Conservation (phyloP, 768 basidiomycete genomes). For the Boletellus ananiceps region DNA sequence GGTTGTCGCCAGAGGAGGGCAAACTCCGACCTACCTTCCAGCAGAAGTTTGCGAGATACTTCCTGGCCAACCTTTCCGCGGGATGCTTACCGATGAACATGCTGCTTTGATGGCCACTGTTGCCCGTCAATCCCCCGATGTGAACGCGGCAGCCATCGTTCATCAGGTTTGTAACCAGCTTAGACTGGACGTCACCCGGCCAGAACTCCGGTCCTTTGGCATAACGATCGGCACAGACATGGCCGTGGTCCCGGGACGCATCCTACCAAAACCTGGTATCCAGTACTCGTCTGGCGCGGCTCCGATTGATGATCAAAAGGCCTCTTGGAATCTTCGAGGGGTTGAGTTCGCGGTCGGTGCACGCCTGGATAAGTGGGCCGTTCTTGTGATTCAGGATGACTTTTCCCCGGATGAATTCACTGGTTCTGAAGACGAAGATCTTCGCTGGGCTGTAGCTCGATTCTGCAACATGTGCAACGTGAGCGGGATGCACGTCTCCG, state of each 20-base stretch:
- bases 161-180: constrained; percentile 32
- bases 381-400: constrained; percentile 55
- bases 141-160: constrained; percentile 25
- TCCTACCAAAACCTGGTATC: constrained; percentile 37
- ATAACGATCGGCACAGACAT: constrained; percentile 38
- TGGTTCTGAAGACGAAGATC: constrained; percentile 34
- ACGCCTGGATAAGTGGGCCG: constrained; percentile 54
- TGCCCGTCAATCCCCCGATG: constrained; percentile 39
- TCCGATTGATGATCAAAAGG: constrained; percentile 32
- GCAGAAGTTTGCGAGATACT: constrained; percentile 43
- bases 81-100: constrained; percentile 41
- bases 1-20: constrained; percentile 32
- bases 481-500: constrained; percentile 52
- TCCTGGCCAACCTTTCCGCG: constrained; percentile 32
- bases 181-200: constrained; percentile 27
- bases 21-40: constrained; percentile 15
- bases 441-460: constrained; percentile 40
- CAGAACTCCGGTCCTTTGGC: constrained; percentile 35
- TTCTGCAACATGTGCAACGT: constrained; percentile 57
- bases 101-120: constrained; percentile 39
- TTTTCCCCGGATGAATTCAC: constrained; percentile 39
- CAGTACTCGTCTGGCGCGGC: constrained; percentile 31
- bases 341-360: constrained; percentile 54
- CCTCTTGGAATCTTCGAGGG: constrained; percentile 44
- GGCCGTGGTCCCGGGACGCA: constrained; percentile 44